phyloP scores from a whole-genome alignment of 2,329 filamentous ascomycete species.

The Reticulascus tulasneorum region DNA sequence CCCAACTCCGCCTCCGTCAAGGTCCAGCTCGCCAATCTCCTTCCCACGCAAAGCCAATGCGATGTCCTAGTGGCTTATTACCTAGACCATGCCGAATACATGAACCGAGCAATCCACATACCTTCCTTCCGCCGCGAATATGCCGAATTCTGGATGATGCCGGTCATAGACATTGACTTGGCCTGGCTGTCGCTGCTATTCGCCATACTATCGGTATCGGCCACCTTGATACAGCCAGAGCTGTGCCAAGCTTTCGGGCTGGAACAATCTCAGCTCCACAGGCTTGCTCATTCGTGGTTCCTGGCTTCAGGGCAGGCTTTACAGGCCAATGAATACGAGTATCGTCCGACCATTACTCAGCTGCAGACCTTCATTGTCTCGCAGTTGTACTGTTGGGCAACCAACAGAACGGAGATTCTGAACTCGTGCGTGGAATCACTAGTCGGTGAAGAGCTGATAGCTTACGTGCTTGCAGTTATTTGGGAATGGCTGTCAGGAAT shows the following conservation, averaged over 20 bases:
- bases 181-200: constrained; percentile 26
- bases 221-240: constrained; percentile 20
- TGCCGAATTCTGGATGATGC: constrained; percentile 20
- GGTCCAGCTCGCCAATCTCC: too few species aligned
- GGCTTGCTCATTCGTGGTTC: constrained; percentile 19
- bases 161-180: constrained; percentile 21
- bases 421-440: constrained; percentile 29
- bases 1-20: too few species aligned
- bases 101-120: constrained; percentile 20
- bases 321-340: constrained; percentile 21
- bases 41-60: constrained; percentile 16
- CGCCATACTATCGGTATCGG: constrained; percentile 22
- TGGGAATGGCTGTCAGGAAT: too few species aligned
- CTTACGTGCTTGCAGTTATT: too few species aligned
- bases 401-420: constrained; percentile 24
- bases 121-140: constrained; percentile 19
- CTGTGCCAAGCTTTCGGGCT: constrained; percentile 18
- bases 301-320: constrained; percentile 24
- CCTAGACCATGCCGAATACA: constrained; percentile 25
- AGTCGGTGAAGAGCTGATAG: too few species aligned
- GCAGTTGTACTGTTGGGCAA: constrained; percentile 27
- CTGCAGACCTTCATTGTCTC: too few species aligned
- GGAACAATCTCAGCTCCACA: constrained; percentile 17
- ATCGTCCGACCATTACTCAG: constrained; percentile 21
- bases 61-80: constrained; percentile 23